These are phyloP conservation scores for Phytophthora gonapodyides DNA, from an alignment of 352 stramenopile genomes.

Conservation along the genomic window DNA sequence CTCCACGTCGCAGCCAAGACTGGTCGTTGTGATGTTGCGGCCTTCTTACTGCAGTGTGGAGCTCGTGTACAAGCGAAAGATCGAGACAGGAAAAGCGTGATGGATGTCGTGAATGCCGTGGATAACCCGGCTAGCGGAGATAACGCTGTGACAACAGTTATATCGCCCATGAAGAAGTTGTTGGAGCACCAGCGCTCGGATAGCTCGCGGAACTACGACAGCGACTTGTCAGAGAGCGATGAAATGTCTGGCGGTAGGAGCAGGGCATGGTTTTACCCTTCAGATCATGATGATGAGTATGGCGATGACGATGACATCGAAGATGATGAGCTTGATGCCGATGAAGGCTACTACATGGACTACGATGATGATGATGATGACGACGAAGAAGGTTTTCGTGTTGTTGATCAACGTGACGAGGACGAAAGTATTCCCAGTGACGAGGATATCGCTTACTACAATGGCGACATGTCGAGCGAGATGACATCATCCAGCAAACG, in stretches of 20 bases:
- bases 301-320: conserved; percentile 55
- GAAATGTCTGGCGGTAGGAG: conserved; percentile 23
- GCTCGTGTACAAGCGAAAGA: conserved; percentile 60
- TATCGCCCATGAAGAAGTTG: conserved; percentile 59
- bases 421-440: conserved; percentile 48
- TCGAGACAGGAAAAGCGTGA: conserved; percentile 53
- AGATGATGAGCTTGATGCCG: conserved; percentile 57
- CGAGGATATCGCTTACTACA: conserved; percentile 26
- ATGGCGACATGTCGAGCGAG: conserved; percentile 17
- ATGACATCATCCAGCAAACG: conserved; percentile 29
- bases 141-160: conserved; percentile 4
- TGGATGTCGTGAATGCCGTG: conserved; percentile 41
- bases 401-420: conserved; percentile 17
- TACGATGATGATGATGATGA: conserved; percentile 67
- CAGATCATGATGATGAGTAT: conserved; percentile 49
- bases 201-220: conserved; percentile 42
- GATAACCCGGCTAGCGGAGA: conserved; percentile 15
- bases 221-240: conserved; percentile 57
- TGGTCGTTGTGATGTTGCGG: conserved; percentile 75
- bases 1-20: conserved; percentile 65
- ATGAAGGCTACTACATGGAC: conserved; percentile 60
- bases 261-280: conserved; percentile 48
- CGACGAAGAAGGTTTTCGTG: conserved; percentile 34
- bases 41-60: conserved; percentile 78
- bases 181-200: conserved; percentile 49